Evolutionary conservation across 495 filamentous ascomycete species (phyloP).

Genomic region (Penicillium egyptiacum): DNA sequence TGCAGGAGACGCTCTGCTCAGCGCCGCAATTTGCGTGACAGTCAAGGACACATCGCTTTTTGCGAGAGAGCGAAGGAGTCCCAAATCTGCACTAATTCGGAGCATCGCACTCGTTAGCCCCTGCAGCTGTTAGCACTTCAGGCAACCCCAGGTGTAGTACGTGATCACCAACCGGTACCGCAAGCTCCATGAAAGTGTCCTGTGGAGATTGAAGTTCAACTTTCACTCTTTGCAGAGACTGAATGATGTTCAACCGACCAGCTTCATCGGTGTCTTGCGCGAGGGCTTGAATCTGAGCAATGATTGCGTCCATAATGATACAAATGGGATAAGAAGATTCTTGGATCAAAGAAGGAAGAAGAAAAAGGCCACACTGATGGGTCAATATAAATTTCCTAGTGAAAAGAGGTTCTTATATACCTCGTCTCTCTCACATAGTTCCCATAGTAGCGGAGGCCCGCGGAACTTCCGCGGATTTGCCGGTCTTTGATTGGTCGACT

Average conservation of each 20-base stretch:
- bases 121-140: conserved; percentile 14
- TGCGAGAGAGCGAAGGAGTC: conserved; percentile 35
- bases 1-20: conserved; percentile 28
- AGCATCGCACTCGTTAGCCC: conserved; percentile 22
- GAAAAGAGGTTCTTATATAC: conserved; percentile 10
- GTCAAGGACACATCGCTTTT: conserved; percentile 25
- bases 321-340: neutral
- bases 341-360: neutral
- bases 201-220: conserved; percentile 24
- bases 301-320: conserved; percentile 29
- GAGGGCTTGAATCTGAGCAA: conserved; percentile 26
- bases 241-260: conserved; percentile 22
- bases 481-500: conserved; percentile 18
- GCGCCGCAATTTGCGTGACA: conserved; percentile 31
- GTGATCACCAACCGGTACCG: conserved; percentile 20
- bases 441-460: conserved; percentile 11
- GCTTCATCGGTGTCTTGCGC: conserved; percentile 24
- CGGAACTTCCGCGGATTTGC: conserved; percentile 25
- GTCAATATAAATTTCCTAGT: neutral
- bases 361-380: neutral
- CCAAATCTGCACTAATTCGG: conserved; percentile 36
- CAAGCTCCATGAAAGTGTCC: conserved; percentile 21
- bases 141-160: neutral
- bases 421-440: neutral
- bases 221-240: conserved; percentile 19